A percentile compares a stretch with the other conserved stretches of the same genome.
Conservation (phyloP, 2,329 filamentous ascomycete species). For the Coleophoma crateriformis region DNA sequence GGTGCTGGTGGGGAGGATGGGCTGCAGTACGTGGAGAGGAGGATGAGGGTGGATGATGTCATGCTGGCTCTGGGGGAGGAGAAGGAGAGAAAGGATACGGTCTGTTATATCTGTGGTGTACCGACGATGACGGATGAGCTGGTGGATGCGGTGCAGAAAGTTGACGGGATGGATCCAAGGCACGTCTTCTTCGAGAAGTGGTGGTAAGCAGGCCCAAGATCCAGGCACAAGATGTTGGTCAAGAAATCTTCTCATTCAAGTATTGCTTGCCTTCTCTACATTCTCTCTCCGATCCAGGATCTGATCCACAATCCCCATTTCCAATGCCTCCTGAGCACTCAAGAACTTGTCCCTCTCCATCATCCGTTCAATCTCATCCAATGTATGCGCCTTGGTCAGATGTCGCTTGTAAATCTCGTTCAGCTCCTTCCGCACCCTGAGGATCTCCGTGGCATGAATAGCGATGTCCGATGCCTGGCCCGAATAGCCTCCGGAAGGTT, state of each 20-base stretch:
- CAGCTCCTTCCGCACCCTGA: constrained; percentile 76
- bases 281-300: constrained; percentile 62
- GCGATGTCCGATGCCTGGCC: constrained; percentile 76
- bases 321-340: constrained; percentile 79
- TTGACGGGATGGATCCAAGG: background rate
- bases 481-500: constrained; percentile 72
- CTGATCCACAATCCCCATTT: constrained; percentile 88
- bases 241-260: background rate
- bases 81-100: background rate
- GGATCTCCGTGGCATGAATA: constrained; percentile 95
- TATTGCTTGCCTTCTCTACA: constrained; percentile 10
- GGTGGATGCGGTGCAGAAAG: background rate
- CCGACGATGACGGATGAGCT: background rate
- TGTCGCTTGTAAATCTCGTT: constrained; percentile 88
- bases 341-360: constrained; percentile 98
- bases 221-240: background rate
- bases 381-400: constrained; percentile 72
- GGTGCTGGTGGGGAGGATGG: background rate
- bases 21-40: background rate
- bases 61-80: background rate
- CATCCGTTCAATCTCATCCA: constrained; percentile 83
- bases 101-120: background rate
- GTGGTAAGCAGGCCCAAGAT: background rate
- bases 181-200: background rate
- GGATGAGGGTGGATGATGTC: background rate